Percentiles rank a stretch among this genome's conserved stretches.
Conservation (phyloP, 495 filamentous ascomycete genomes). For the Penicillium subrubescens region DNA sequence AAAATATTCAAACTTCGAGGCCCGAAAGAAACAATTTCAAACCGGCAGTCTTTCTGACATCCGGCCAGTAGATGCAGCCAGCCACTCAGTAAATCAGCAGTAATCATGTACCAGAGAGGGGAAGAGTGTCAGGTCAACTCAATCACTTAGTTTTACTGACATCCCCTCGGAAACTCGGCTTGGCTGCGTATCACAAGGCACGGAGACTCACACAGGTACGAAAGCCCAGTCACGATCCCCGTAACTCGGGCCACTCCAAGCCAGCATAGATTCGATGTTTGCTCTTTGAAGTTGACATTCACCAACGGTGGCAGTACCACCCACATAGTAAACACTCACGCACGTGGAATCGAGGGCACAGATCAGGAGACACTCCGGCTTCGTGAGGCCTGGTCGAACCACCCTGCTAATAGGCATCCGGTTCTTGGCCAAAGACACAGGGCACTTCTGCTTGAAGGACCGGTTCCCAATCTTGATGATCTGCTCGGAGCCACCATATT, state of each 20-base stretch:
- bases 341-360: background rate
- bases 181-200: background rate
- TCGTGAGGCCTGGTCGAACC: background rate
- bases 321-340: background rate
- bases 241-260: background rate
- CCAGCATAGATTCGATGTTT: background rate
- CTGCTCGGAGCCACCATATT: background rate
- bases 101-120: background rate
- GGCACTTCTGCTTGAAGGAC: conserved; percentile 1
- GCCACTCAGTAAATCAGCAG: background rate
- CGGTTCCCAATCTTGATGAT: background rate
- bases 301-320: background rate
- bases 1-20: background rate
- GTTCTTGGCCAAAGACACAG: background rate
- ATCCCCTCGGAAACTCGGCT: background rate
- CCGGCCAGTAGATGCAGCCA: background rate
- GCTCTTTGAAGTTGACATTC: background rate
- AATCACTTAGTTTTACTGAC: background rate
- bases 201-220: background rate
- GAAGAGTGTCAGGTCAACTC: background rate
- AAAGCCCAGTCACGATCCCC: background rate
- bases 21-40: background rate
- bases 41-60: background rate
- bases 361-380: background rate
- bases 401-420: background rate